phyloP scores from a whole-genome alignment of 495 filamentous ascomycete species.

The Penicillium diatomitis region DNA sequence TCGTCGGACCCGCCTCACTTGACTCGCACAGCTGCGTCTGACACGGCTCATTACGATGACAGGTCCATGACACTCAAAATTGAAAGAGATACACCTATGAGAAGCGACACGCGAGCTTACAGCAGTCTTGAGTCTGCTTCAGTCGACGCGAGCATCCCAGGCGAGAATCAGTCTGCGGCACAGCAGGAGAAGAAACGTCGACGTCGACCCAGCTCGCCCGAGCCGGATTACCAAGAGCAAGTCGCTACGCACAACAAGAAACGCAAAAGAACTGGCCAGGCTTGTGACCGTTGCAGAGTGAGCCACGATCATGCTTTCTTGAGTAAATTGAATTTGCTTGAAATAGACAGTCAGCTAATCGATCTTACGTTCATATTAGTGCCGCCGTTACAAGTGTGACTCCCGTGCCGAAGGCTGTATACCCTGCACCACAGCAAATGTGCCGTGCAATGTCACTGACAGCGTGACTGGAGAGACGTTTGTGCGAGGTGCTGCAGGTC shows the following conservation, averaged over 20 bases:
- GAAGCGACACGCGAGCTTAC: no score
- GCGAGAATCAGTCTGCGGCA: neutral
- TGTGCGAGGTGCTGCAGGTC: slow-evolving; percentile 44
- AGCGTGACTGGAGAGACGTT: slow-evolving; percentile 76
- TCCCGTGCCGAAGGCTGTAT: slow-evolving; percentile 61
- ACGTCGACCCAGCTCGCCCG: slow-evolving; percentile 10
- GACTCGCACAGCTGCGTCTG: no score
- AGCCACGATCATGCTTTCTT: slow-evolving; percentile 12
- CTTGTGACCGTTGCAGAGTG: slow-evolving; percentile 88
- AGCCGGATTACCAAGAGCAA: slow-evolving; percentile 52
- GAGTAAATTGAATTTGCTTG: neutral
- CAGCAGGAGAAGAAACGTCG: neutral
- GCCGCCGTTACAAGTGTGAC: slow-evolving; percentile 77
- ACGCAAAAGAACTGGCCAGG: slow-evolving; percentile 66
- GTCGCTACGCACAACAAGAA: slow-evolving; percentile 55
- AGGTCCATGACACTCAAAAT: no score
- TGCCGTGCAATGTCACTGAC: slow-evolving; percentile 74
- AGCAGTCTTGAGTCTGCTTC: no score
- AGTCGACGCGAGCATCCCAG: neutral
- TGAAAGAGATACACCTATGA: no score
- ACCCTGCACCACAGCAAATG: slow-evolving; percentile 60
- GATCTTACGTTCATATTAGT: slow-evolving; percentile 39
- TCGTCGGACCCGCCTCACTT: no score
- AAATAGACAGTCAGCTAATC: neutral
- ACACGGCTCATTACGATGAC: no score